phyloP scores from a whole-genome alignment of 1,284 basidiomycete species.

The Volvariella volvacea region DNA sequence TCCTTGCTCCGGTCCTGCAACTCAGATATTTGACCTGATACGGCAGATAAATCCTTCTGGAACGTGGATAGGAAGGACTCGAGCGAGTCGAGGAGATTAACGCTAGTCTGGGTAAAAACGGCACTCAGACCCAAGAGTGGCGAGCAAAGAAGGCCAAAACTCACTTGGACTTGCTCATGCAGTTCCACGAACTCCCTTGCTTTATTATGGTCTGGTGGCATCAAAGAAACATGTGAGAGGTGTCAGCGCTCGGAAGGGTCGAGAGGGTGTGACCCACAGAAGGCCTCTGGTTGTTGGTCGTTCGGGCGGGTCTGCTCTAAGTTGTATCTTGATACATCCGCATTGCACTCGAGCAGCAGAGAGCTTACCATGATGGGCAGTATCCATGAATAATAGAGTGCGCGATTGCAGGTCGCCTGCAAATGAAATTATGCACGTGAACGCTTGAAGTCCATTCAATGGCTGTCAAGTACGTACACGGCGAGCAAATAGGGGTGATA shows the following conservation, averaged over 20 bases:
- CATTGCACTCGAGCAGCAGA: too few relatives aligned
- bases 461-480: too few relatives aligned
- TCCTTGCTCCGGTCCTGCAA: constrained; percentile 86
- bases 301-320: too few relatives aligned
- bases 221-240: background rate
- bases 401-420: too few relatives aligned
- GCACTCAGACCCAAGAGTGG: background rate
- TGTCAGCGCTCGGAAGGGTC: background rate
- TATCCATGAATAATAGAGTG: too few relatives aligned
- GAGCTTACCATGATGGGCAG: too few relatives aligned
- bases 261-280: background rate
- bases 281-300: too few relatives aligned
- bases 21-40: constrained; percentile 93
- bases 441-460: too few relatives aligned
- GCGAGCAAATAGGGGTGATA: too few relatives aligned
- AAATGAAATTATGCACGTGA: too few relatives aligned
- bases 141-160: constrained; percentile 1
- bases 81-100: constrained; percentile 76
- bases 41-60: constrained; percentile 86
- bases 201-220: constrained; percentile 31
- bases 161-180: constrained; percentile 71
- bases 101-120: constrained; percentile 51
- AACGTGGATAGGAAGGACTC: constrained; percentile 92
- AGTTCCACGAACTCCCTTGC: constrained; percentile 77
- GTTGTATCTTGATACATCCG: too few relatives aligned